A percentile compares a stretch with the other conserved stretches of the same genome.
Evolutionary conservation across 2,329 filamentous ascomycete genomes (phyloP).

Genomic region (Cercospora sojina): DNA sequence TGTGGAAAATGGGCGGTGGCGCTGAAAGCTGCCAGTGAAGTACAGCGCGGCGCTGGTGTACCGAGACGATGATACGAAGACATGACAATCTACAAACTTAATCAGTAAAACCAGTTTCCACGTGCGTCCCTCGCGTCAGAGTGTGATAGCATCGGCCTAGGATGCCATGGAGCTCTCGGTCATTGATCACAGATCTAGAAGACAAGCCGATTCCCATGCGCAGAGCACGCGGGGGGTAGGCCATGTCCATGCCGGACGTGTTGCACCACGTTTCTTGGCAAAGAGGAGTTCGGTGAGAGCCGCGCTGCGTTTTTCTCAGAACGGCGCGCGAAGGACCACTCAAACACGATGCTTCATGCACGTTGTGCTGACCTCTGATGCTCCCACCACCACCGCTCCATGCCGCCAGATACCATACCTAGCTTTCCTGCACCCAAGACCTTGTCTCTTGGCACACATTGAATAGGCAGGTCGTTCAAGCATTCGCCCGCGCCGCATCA

Average conservation of each 20-base stretch:
- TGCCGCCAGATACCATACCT: slow-evolving; percentile 2
- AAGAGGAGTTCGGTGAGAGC: background rate
- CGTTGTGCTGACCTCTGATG: slow-evolving; percentile 5
- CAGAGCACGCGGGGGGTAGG: background rate
- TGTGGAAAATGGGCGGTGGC: background rate
- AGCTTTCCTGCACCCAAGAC: slow-evolving; percentile 15
- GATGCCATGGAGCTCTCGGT: slow-evolving; percentile 4
- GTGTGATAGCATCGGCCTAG: background rate
- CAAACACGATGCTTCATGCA: slow-evolving; percentile 4
- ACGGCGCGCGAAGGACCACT: slow-evolving; percentile 2
- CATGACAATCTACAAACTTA: slow-evolving; percentile 16
- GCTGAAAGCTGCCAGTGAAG: background rate
- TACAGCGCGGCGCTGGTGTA: slow-evolving; percentile 15
- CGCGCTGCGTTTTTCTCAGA: slow-evolving; percentile 9
- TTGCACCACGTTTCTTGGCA: slow-evolving; percentile 15
- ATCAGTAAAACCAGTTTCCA: background rate
- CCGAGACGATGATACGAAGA: slow-evolving; percentile 14
- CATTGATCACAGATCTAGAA: slow-evolving; percentile 12
- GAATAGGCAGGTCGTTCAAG: slow-evolving; percentile 16
- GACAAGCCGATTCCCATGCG: background rate
- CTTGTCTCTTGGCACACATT: slow-evolving; percentile 13
- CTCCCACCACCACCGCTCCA: background rate
- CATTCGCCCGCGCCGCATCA: slow-evolving; percentile 1
- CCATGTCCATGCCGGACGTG: background rate
- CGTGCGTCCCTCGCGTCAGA: background rate